Percentiles rank a stretch among this genome's conserved stretches.
Conservation (phyloP, 345 rosid genomes). For the Populus ilicifolia region DNA sequence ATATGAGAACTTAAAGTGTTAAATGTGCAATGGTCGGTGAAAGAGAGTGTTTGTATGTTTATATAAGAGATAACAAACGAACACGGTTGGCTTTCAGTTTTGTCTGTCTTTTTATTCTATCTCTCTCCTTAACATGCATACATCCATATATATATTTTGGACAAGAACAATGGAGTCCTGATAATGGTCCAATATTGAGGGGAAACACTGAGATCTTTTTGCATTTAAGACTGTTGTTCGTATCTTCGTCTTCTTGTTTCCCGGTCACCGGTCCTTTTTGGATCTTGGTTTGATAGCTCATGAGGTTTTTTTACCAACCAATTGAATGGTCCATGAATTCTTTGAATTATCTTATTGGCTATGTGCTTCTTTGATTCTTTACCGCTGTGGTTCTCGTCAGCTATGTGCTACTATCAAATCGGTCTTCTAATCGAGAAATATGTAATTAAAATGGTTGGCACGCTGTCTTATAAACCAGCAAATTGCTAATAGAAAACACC, state of each 20-base stretch:
- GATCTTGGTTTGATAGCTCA: neutral
- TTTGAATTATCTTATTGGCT: neutral
- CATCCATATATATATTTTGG: neutral
- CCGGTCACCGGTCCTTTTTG: conserved; percentile 23
- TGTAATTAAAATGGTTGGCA: neutral
- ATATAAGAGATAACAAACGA: neutral
- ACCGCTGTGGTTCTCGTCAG: neutral
- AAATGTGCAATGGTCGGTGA: conserved; percentile 7
- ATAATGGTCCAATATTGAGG: neutral
- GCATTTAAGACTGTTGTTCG: conserved; percentile 12
- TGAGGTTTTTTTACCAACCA: neutral
- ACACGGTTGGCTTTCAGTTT: conserved; percentile 4
- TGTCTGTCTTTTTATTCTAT: neutral
- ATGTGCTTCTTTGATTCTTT: neutral
- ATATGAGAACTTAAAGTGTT: conserved; percentile 13
- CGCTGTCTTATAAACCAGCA: too few species aligned
- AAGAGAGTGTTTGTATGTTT: conserved; percentile 17
- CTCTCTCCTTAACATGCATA: neutral
- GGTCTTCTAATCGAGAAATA: neutral
- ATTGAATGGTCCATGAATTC: neutral
- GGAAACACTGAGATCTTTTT: conserved; percentile 13
- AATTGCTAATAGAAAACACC: too few species aligned
- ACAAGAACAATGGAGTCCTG: neutral
- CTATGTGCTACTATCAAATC: neutral
- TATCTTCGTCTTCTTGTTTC: conserved; percentile 20